Evolutionary conservation across 2,329 filamentous ascomycete genomes (phyloP).

Genomic region (Aspergillus pseudoviridinutans): DNA sequence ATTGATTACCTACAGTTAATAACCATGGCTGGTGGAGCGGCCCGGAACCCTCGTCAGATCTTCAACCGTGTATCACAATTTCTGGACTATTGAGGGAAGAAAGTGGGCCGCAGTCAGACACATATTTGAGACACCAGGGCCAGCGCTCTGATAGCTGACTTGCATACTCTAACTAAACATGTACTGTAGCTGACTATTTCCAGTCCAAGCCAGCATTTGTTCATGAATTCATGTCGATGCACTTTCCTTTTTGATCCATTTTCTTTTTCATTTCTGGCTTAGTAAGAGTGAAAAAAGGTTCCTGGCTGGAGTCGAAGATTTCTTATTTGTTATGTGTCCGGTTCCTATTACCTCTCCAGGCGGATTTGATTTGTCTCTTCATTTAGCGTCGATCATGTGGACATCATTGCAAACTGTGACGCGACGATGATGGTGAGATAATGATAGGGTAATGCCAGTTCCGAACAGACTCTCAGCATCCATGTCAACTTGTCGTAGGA

Average conservation of each 20-base stretch:
- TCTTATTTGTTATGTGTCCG: neutral
- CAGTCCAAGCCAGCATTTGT: neutral
- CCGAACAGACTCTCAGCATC: neutral
- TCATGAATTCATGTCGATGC: neutral
- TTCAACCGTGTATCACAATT: conserved; percentile 13
- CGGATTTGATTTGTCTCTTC: neutral
- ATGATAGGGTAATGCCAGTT: neutral
- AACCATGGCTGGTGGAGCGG: conserved; percentile 13
- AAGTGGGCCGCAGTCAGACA: neutral
- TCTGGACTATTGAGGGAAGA: neutral
- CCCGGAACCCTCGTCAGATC: conserved; percentile 15
- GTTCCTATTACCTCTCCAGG: too few species aligned
- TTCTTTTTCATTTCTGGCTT: conserved; percentile 4
- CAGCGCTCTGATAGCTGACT: conserved; percentile 5
- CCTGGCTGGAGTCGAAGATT: neutral
- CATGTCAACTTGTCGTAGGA: neutral
- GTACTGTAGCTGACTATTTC: conserved; percentile 4
- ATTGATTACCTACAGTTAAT: neutral
- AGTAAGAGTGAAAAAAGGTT: neutral
- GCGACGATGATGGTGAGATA: neutral
- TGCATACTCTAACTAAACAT: conserved; percentile 3
- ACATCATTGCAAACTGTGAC: neutral
- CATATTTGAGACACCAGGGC: neutral
- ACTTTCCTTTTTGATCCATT: neutral
- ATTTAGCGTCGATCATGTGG: neutral